These are phyloP conservation scores for Symbiodinium pilosum DNA, from an alignment of 73 alveolate genomes.

Conservation along the genomic window DNA sequence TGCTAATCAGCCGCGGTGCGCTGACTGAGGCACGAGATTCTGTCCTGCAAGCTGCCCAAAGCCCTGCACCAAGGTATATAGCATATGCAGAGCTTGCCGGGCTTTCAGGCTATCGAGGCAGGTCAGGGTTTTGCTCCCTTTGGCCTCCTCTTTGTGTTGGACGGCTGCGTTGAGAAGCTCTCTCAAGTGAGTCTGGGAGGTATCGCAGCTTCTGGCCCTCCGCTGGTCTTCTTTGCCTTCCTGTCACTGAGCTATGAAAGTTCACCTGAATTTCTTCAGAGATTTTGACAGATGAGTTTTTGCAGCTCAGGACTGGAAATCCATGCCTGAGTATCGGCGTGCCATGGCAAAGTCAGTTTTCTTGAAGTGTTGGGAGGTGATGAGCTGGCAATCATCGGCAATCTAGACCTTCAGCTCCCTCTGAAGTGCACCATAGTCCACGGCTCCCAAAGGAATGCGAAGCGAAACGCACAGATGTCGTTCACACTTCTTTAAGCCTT, in stretches of 20 bases:
- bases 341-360: neutral
- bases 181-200: neutral
- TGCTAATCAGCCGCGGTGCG: too few relatives aligned
- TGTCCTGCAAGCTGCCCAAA: too few relatives aligned
- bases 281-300: neutral
- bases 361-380: neutral
- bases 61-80: constrained; percentile 69
- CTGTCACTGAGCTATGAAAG: neutral
- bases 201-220: constrained; percentile 77
- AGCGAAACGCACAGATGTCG: neutral
- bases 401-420: too few relatives aligned
- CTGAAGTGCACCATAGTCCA: too few relatives aligned
- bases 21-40: too few relatives aligned
- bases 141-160: too few relatives aligned
- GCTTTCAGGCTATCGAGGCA: constrained; percentile 76
- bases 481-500: neutral
- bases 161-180: too few relatives aligned
- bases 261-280: neutral
- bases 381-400: too few relatives aligned
- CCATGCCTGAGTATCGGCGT: constrained; percentile 68
- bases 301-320: constrained; percentile 32
- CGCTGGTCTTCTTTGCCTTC: constrained; percentile 73
- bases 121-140: too few relatives aligned
- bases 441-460: too few relatives aligned
- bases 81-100: constrained; percentile 90